A percentile compares a stretch with the other conserved stretches of the same genome.
phyloP scores from a whole-genome alignment of 176 grass and related monocot species.

The Olyra latifolia region DNA sequence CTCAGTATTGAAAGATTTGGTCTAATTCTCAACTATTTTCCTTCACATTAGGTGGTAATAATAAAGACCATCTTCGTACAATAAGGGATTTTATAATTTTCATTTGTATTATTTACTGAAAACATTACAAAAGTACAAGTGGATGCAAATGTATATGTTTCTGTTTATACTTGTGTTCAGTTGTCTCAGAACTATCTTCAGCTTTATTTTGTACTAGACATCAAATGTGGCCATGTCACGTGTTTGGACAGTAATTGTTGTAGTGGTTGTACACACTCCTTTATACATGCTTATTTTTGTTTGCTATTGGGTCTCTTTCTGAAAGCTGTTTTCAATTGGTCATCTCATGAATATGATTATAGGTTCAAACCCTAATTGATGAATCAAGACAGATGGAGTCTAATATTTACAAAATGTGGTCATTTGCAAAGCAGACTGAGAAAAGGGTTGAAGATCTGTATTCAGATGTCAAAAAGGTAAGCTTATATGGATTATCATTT shows the following conservation, averaged over 20 bases:
- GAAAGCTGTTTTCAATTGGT: neutral
- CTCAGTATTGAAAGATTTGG: neutral
- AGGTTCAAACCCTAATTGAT: conserved; percentile 5
- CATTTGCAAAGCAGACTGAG: conserved; percentile 35
- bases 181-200: neutral
- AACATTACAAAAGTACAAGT: neutral
- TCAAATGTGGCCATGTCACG: neutral
- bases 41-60: neutral
- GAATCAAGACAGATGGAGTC: conserved; percentile 28
- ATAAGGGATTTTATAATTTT: neutral
- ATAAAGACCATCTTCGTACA: neutral
- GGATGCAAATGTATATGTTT: neutral
- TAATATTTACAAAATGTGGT: conserved; percentile 33
- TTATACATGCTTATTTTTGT: conserved; percentile 9
- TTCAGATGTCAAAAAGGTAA: conserved; percentile 34
- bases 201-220: neutral
- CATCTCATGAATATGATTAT: neutral
- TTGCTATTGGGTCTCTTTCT: neutral
- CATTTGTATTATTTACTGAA: neutral
- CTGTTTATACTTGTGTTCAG: neutral
- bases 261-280: neutral
- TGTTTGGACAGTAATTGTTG: conserved; percentile 2
- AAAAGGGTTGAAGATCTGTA: conserved; percentile 31
- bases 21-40: neutral
- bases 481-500: neutral